These are phyloP conservation scores for Trichophyton benhamiae DNA, from an alignment of 2,329 filamentous ascomycete genomes.

Conservation along the genomic window DNA sequence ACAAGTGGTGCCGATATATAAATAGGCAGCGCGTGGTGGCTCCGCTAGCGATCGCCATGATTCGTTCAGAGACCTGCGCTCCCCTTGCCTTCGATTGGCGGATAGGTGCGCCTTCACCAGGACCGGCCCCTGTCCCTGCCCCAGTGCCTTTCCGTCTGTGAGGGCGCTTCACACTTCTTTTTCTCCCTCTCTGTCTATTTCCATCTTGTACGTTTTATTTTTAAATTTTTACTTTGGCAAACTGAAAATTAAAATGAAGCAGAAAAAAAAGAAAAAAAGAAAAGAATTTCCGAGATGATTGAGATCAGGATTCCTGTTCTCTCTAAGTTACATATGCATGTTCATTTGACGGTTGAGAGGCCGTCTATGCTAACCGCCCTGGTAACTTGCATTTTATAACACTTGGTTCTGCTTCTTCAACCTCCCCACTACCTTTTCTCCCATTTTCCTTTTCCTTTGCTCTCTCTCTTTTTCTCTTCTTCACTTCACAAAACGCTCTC, in stretches of 20 bases:
- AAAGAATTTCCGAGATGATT: slow-evolving; percentile 1
- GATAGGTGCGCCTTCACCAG: not conserved
- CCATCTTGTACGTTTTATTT: slow-evolving; percentile 1
- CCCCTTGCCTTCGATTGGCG: not conserved
- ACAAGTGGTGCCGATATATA: not conserved
- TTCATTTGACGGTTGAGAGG: not conserved
- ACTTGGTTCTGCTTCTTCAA: not conserved
- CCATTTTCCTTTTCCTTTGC: not conserved
- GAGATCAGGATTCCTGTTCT: not conserved
- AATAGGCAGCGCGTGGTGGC: slow-evolving; percentile 2
- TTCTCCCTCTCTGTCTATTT: not conserved
- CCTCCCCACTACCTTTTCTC: not conserved
- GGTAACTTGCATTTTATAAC: not conserved
- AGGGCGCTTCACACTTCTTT: not conserved
- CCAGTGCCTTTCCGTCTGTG: not conserved
- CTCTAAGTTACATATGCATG: not conserved
- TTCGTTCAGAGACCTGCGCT: not conserved
- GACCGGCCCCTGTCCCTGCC: slow-evolving; percentile 8
- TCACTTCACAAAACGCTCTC: not conserved
- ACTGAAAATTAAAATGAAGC: not conserved
- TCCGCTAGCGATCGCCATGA: not conserved
- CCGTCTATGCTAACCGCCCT: slow-evolving; percentile 1
- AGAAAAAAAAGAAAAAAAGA: not conserved
- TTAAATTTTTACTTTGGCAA: slow-evolving; percentile 2
- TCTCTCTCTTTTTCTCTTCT: not conserved